Conservation (phyloP, 75 land plant species). For the Cupressus sempervirens region DNA sequence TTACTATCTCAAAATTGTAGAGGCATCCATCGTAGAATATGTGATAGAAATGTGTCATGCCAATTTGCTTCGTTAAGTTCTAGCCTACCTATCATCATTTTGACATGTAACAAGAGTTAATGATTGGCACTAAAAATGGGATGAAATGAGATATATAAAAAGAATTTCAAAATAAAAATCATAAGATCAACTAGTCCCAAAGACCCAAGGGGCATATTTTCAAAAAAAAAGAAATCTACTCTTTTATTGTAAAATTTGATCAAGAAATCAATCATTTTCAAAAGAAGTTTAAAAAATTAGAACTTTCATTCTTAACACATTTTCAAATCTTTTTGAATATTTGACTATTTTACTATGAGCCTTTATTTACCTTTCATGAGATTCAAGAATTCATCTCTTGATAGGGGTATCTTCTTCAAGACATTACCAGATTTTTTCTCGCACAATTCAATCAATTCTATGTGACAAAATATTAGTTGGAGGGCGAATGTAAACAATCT, state of each 20-base stretch:
- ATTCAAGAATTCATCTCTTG: background rate
- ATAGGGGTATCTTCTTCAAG: background rate
- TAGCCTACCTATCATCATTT: background rate
- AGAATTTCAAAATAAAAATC: no score
- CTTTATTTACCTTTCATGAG: background rate
- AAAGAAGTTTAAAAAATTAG: background rate
- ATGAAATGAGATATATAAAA: background rate
- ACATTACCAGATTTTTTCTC: background rate
- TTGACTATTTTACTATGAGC: no score
- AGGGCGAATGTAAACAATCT: background rate
- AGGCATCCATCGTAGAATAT: slow-evolving; percentile 27
- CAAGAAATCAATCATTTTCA: background rate
- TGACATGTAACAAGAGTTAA: background rate
- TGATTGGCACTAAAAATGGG: background rate
- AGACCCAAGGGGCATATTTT: background rate
- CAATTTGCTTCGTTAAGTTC: background rate
- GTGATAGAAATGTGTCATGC: slow-evolving; percentile 14
- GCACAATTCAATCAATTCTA: slow-evolving; percentile 33
- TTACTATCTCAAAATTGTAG: slow-evolving; percentile 13
- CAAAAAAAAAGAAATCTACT: background rate
- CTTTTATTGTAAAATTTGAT: background rate
- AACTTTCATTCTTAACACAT: no score
- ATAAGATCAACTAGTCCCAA: background rate
- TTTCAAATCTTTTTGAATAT: no score
- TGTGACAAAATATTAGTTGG: slow-evolving; percentile 24